Percentiles rank a stretch among this genome's conserved stretches.
Conservation (phyloP, 306 rosid species). For the Cyamopsis tetragonoloba region DNA sequence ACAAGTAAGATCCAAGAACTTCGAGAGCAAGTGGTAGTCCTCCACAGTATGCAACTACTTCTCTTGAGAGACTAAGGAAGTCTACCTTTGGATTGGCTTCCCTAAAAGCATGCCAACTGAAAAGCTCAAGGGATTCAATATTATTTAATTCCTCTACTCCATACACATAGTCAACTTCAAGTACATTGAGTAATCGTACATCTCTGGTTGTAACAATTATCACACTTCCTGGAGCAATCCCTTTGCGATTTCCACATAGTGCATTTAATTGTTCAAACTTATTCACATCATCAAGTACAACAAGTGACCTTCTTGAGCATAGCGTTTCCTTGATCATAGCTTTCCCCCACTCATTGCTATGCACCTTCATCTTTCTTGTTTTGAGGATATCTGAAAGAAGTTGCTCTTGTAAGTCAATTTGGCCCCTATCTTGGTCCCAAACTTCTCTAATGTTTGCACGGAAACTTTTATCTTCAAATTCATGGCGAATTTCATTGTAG, state of each 20-base stretch:
- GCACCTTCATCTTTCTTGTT: not conserved
- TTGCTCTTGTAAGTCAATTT: not conserved
- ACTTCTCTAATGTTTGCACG: not conserved
- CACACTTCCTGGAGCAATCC: constrained; percentile 27
- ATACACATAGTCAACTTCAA: not conserved
- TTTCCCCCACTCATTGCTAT: not conserved
- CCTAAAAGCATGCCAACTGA: constrained; percentile 28
- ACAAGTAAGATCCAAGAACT: constrained; percentile 35
- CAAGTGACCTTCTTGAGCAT: rapidly evolving
- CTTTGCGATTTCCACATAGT: not conserved
- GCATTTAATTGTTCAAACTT: not conserved
- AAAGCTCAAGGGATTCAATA: constrained; percentile 23
- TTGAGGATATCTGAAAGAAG: not conserved
- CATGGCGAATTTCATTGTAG: not conserved
- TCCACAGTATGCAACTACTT: constrained; percentile 13
- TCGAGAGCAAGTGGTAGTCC: constrained; percentile 45
- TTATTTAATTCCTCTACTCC: not conserved
- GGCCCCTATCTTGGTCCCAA: not conserved
- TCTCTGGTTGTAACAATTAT: constrained; percentile 34
- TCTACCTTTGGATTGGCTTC: not conserved
- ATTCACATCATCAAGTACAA: constrained; percentile 21
- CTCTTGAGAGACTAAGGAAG: constrained; percentile 6
- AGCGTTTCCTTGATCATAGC: not conserved
- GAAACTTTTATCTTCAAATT: not conserved
- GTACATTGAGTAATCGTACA: not conserved